Evolutionary conservation across 495 filamentous ascomycete genomes (phyloP), one percentile per base, ranked within the genome.

Genomic region (Penicillium tannophilum): DNA sequence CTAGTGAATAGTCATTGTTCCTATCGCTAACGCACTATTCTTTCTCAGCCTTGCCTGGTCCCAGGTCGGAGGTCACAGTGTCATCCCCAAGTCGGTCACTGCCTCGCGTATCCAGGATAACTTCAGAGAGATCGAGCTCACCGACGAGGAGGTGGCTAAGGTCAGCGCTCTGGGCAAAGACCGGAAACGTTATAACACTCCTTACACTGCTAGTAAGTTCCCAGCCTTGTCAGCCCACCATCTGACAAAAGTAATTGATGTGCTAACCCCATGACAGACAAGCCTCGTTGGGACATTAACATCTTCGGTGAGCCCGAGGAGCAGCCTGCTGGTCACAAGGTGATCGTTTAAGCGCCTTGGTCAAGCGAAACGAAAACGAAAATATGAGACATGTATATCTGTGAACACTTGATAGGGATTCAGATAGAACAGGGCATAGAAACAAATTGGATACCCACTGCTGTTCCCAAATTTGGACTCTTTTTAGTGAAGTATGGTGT

Each of bases 61-160:
- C 55, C 74, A 78, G 61, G 68, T 76, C 14, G 77, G 76, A 39
- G 78, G 77, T 50, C 69, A 77, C 70, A 77, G 74, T 58, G 78
- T 81, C 60, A 81, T 81, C 63, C 78, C 78, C 62, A 81, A 81
- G 71, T 79, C 77, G 23, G 72, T 80, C 36, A 81, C 76, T 17
- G 64, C 76, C 23, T 76, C 75, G 33, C 77, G 78, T 55, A 81
- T 80, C 48, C 63, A 55, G 56, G 72, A 73, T 56, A 81, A 81
- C 75, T 80, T 81, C 71, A 67, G 77, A 66, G 78, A 81, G 68
- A 61, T 79, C 30, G 72, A 76, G 61, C 72, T 82, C 47, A 70
- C 77, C 1, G 56, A 74, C 31, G 76, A 79, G 51, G 76, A 82
- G 72, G 61, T 73, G 33, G 74, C 73, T 14, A 70, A 81, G 70